Base-by-base conservation (phyloP, 2,329 filamentous ascomycete genomes). In the Fusarium dlaminii region DNA sequence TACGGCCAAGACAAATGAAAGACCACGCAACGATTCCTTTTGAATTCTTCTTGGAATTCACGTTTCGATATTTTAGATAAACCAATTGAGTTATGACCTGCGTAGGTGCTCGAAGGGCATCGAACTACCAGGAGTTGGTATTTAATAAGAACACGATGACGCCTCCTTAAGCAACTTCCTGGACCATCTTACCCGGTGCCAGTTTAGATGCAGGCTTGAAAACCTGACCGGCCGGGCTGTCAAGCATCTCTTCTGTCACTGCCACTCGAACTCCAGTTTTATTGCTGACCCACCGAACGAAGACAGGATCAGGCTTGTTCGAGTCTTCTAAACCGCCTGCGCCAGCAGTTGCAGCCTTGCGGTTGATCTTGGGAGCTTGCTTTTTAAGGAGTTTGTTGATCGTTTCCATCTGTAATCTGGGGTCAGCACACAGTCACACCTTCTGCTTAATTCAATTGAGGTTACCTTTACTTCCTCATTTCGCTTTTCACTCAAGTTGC, bases 311-410 rank as follows among this genome's bases (percentile, higher is more conserved):
- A 1, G 91, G 84, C 72, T 84, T 89, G 42, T 85, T 84, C 6
- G 80, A 74, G 5, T 87, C 86, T 3, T 81, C 83, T 13, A 86
- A 84, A 62, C 71, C 84, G 15, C 62, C 68, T 65, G 76, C 63
- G 45, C 57, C 80, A 49, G 55, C 55, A 32, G 40, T 40, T 34
- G 80, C 86, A 37, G 81, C 86, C 75, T 88, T 89, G 73, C 86
- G 85, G 74, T 88, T 92, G 64, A 90, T 90, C 82, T 96, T 95
- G 30, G 93, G 92, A 2, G 93, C 93, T 81, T 95, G 94, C 80
- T 95, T 95, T 82, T 95, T 95, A 59, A 96, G 90, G 5, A 96
- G 90, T 78, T 95, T 95, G 86, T 96, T 95, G 88, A 96, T 96
- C 0, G 94, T 96, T 86, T 96, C 94, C 89, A 94, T 94, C 93